Evolutionary conservation across 345 rosid species (phyloP).

Genomic region (Hevea brasiliensis): DNA sequence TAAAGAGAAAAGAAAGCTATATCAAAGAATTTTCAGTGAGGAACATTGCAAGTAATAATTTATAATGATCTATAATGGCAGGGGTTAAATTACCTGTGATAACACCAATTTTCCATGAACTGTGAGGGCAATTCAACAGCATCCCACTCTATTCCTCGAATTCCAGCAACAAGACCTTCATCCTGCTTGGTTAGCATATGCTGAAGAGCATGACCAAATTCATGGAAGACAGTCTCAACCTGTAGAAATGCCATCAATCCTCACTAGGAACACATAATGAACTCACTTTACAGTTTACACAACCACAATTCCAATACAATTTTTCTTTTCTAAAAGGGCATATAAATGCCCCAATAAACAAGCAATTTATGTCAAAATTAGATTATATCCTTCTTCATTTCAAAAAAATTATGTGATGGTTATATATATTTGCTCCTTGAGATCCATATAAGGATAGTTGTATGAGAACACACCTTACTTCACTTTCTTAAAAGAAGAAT

Average conservation of each 20-base stretch:
- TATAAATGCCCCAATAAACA: background rate
- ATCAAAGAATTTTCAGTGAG: background rate
- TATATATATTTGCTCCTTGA: background rate
- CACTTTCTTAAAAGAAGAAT: background rate
- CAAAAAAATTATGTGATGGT: background rate
- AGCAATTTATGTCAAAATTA: background rate
- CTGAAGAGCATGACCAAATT: slow-evolving; percentile 96
- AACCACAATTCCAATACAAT: background rate
- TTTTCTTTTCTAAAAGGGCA: background rate
- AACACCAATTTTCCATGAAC: slow-evolving; percentile 99
- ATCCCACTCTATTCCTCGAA: slow-evolving; percentile 89
- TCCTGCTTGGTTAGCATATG: slow-evolving; percentile 92
- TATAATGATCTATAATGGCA: background rate
- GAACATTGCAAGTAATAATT: background rate
- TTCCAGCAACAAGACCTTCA: slow-evolving; percentile 90
- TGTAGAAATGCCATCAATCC: slow-evolving; percentile 28
- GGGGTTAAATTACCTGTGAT: slow-evolving; percentile 59
- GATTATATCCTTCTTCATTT: background rate
- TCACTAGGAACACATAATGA: background rate
- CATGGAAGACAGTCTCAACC: slow-evolving; percentile 97
- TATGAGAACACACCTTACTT: background rate
- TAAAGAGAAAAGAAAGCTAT: too few relatives aligned
- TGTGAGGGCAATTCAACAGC: slow-evolving; percentile 95
- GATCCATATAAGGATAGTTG: background rate
- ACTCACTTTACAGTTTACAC: slow-evolving; percentile 5